Conservation (phyloP, 345 rosid genomes). For the Gossypium australe region DNA sequence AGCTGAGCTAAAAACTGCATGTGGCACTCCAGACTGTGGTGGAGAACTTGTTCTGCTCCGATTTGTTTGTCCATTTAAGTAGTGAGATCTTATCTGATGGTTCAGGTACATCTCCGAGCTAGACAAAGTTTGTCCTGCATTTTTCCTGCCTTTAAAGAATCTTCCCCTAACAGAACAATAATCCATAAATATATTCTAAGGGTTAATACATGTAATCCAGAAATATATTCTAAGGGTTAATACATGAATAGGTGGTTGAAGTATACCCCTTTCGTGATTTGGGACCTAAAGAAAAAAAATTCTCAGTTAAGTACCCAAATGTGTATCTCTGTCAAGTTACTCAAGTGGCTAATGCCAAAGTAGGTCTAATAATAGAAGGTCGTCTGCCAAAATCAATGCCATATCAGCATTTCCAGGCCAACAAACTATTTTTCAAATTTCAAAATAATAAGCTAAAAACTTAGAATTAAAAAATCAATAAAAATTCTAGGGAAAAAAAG, state of each 20-base stretch:
- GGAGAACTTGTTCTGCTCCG: conserved; percentile 33
- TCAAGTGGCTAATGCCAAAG: background rate
- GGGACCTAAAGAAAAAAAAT: background rate
- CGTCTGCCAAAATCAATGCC: background rate
- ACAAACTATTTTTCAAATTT: background rate
- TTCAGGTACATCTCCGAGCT: conserved; percentile 51
- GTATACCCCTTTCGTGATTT: background rate
- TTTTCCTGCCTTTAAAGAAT: conserved; percentile 48
- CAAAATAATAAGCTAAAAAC: background rate
- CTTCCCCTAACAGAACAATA: conserved; percentile 39
- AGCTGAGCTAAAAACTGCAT: conserved; percentile 25
- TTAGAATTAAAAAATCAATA: background rate
- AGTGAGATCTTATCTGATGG: conserved; percentile 39
- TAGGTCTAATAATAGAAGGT: background rate
- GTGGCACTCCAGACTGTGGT: conserved; percentile 34
- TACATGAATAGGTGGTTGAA: background rate
- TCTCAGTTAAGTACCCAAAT: background rate
- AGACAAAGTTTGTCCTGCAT: conserved; percentile 41
- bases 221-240: background rate
- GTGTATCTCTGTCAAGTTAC: background rate
- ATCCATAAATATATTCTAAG: background rate
- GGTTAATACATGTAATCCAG: background rate
- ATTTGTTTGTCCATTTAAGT: conserved; percentile 45
- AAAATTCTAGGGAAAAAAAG: background rate
- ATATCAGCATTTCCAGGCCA: background rate